Evolutionary conservation across 2,329 filamentous ascomycete genomes (phyloP), one percentile per base, ranked within the genome.

Genomic region (Dactylonectria macrodidyma): DNA sequence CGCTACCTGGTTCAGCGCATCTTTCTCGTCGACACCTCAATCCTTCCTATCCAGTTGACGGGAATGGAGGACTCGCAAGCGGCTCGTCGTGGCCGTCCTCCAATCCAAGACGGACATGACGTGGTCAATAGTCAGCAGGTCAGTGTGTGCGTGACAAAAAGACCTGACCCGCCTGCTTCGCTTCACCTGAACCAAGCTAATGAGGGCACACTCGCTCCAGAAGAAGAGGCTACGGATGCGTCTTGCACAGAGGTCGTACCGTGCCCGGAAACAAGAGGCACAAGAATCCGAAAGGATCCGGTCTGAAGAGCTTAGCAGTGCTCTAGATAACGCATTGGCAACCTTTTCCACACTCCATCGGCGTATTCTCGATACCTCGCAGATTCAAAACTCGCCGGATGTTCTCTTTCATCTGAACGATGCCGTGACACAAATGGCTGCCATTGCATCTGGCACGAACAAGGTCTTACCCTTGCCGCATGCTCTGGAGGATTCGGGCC

Each of bases 221-320:
- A 41, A 41, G 10, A 41, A 41, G 36, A 41, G 26, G 7, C 26
- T 30, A 4, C 48, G 61, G 3, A 65, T 67, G 65, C 62, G 65
- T 16, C 14, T 67, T 4, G 65, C 65, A 1, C 65, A 67, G 12
- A 50, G 65, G 11, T 24, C 65, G 19, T 67, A 67, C 34, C 65
- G 65, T 12, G 47, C 11, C 1, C 50, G 52, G 19, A 67, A 65
- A 16, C 50, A 44, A 16, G 61, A n/a, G n/a, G 57, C 52, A 9
- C 34, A 65, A 2, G 57, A 60, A 19, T 14, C 41, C n/a, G 61
- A 67, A 38, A 65, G 30, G 24, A 46, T 46, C 5, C 65, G 65
- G 3, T 38, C n/a, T 7, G 55, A 67, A 33, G 41, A 36, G 34
- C 46, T 67, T 19, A 64, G 48, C 50, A 24, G 26, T 14, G 65